Base-by-base conservation (phyloP, 805 yeast species). In the Saccharomyces cerevisiae region DNA sequence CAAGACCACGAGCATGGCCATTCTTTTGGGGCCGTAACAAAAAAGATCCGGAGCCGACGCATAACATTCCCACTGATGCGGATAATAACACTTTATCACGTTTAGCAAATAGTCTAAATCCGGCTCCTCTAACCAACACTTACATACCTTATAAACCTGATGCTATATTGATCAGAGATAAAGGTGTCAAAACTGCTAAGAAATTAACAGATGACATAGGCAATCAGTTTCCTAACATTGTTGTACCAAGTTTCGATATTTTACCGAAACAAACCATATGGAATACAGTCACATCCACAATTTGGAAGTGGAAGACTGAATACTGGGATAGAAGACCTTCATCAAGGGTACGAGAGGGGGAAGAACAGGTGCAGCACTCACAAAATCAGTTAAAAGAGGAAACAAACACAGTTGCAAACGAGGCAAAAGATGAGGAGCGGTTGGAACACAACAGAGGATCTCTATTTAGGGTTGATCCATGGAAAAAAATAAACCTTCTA, bases 181-280 rank as follows among this genome's bases (percentile, higher is more conserved):
- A 55, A 46, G 49, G 59, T 8, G 57, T 55, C 28, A 55, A 59
- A 21, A 58, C 57, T 11, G 51, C 57, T 1, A 46, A 51, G 46
- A 46, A 55, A 46, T 24, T 47, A 46, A 41, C 55, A 46, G 49
- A 49, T 46, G 46, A 47, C 22, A 52, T 50, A 14, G 63, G 59
- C 21, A 55, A 52, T n/a, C 62, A 57, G 47, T 54, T 53, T 24
- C 66, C 66, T 0, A 69, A 69, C 51, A 61, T 68, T 28, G 61
- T 69, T 6, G 68, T 66, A 2, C 73, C 73, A 3, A 51, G 52
- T 46, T 66, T 69, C 51, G 67, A 68, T 9, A 55, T 65, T 8
- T 46, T 69, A 22, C 73, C 73, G 1, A 53, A 57, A 29, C 57
- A 57, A 32, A 58, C 65, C 1, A 41, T 62, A 8, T 63, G 69